Evolutionary conservation across 208 protist genomes (phyloP).

Genomic region (Crithidia fasciculata): DNA sequence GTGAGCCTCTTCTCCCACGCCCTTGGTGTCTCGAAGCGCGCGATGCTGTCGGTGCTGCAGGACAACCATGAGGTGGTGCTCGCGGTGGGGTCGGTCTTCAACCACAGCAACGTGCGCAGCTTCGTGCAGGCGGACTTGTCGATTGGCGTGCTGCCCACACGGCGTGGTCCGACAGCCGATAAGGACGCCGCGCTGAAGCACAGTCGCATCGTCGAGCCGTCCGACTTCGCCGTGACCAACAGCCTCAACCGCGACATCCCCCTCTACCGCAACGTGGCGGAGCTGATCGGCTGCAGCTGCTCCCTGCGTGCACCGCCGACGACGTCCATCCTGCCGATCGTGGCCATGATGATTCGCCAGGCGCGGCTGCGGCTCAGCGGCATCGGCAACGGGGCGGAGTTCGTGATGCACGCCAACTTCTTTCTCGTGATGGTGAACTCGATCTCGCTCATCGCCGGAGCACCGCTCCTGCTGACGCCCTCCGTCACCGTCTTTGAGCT

Average conservation of each 20-base stretch:
- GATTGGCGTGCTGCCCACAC: constrained; percentile 88
- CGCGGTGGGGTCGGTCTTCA: constrained; percentile 92
- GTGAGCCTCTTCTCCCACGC: constrained; percentile 95
- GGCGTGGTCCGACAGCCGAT: constrained; percentile 65
- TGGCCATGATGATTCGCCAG: constrained; percentile 85
- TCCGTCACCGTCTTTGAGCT: constrained; percentile 80
- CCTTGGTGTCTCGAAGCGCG: constrained; percentile 77
- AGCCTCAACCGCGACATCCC: constrained; percentile 76
- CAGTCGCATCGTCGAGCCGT: constrained; percentile 72
- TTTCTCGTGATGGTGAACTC: constrained; percentile 75
- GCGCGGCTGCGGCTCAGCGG: constrained; percentile 81
- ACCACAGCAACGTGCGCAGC: constrained; percentile 91
- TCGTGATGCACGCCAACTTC: constrained; percentile 84
- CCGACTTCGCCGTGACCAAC: constrained; percentile 60
- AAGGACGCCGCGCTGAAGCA: constrained; percentile 70
- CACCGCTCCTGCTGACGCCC: constrained; percentile 72
- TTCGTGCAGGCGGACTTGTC: constrained; percentile 93
- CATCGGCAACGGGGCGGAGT: constrained; percentile 86
- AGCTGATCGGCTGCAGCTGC: constrained; percentile 86
- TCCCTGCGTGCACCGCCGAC: constrained; percentile 74
- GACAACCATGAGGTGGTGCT: constrained; percentile 94
- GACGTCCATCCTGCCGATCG: constrained; percentile 79
- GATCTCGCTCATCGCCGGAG: constrained; percentile 57
- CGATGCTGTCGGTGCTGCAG: constrained; percentile 94
- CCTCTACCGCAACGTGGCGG: constrained; percentile 85